Percentiles rank a stretch among this genome's conserved stretches.
phyloP scores from a whole-genome alignment of 345 rosid species.

The Arabis hirsuta region DNA sequence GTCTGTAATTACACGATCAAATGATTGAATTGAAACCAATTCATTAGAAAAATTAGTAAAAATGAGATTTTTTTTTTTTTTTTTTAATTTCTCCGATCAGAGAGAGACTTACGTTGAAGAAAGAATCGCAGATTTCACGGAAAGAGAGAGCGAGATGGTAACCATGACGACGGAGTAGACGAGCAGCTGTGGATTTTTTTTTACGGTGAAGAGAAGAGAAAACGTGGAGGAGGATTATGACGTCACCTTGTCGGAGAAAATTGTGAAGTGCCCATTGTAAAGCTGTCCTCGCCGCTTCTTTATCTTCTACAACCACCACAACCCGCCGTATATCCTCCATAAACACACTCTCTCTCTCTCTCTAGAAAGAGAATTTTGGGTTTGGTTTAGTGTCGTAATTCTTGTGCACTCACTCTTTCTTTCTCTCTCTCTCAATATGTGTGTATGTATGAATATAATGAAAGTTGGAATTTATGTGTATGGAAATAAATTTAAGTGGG shows the following conservation, averaged over 20 bases:
- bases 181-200: constrained; percentile 47
- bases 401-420: constrained; percentile 21
- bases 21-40: too few relatives aligned
- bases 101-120: constrained; percentile 52
- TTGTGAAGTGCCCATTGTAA: constrained; percentile 66
- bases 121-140: constrained; percentile 56
- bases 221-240: constrained; percentile 63
- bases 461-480: constrained; percentile 19
- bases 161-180: constrained; percentile 56
- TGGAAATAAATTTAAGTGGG: constrained; percentile 29
- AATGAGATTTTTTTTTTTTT: too few relatives aligned
- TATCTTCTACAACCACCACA: constrained; percentile 64
- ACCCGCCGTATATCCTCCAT: constrained; percentile 53
- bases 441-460: not conserved
- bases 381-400: constrained; percentile 38
- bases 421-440: constrained; percentile 13
- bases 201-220: constrained; percentile 51
- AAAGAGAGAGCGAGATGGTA: constrained; percentile 64
- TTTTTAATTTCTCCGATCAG: not conserved
- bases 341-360: not conserved
- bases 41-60: not conserved
- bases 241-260: constrained; percentile 55
- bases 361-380: constrained; percentile 9
- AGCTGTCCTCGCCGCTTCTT: constrained; percentile 57
- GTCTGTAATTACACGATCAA: constrained; percentile 46